phyloP scores from a whole-genome alignment of 441 rosid species.

The Hura crepitans region DNA sequence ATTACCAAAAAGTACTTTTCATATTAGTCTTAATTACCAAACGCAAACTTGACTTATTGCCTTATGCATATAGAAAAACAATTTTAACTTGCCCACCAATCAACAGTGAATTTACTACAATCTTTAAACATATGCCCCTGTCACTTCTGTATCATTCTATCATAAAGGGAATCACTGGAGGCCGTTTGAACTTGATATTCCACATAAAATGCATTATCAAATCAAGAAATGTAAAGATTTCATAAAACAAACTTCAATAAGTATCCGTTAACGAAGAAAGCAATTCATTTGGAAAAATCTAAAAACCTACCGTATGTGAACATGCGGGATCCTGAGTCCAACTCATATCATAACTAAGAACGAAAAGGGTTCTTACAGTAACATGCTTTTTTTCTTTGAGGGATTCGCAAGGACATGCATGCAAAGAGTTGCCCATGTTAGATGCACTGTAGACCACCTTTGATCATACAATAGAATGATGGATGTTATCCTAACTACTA shows the following conservation, averaged over 20 bases:
- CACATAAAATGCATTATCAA: neutral
- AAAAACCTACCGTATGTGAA: neutral
- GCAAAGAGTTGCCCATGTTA: too few relatives aligned
- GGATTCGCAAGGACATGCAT: neutral
- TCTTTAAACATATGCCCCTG: neutral
- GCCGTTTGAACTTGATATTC: neutral
- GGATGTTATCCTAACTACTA: neutral
- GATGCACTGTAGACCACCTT: neutral
- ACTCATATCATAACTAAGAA: neutral
- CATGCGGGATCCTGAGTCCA: neutral
- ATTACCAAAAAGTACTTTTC: neutral
- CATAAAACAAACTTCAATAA: neutral
- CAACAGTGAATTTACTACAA: neutral
- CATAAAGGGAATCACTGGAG: neutral
- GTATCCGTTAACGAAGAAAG: neutral
- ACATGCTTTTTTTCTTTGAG: neutral
- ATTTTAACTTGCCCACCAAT: neutral
- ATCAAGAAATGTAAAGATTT: neutral
- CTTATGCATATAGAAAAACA: neutral
- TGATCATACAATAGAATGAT: neutral
- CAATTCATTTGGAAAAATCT: neutral
- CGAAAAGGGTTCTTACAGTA: neutral
- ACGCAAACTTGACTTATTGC: neutral
- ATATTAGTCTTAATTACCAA: neutral
- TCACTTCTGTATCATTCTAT: slow-evolving; percentile 3